phyloP scores from a whole-genome alignment of 2,329 filamentous ascomycete genomes.

The Fonsecaea pugnacius region DNA sequence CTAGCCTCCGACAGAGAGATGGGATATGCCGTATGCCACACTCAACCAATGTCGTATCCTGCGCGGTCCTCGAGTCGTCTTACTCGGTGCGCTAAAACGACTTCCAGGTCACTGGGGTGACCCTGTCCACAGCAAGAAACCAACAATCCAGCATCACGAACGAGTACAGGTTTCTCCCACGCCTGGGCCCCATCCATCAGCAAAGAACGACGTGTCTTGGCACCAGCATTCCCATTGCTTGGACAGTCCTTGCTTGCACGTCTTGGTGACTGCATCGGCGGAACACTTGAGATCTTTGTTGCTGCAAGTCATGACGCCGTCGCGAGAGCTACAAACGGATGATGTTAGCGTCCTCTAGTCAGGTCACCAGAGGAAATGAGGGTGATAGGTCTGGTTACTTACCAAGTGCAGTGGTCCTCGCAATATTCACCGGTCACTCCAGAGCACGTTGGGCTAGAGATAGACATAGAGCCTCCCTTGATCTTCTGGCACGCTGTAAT shows the following conservation, averaged over 20 bases:
- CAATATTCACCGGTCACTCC: slow-evolving; percentile 2
- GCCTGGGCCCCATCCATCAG: background rate
- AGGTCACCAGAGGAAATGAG: too few species aligned
- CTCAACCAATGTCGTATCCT: background rate
- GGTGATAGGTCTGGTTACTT: background rate
- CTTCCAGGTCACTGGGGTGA: background rate
- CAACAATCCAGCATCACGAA: background rate
- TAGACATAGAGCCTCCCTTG: background rate
- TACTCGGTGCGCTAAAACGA: background rate
- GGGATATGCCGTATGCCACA: background rate
- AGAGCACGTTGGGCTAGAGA: slow-evolving; percentile 4
- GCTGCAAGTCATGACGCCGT: slow-evolving; percentile 5
- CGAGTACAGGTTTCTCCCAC: background rate
- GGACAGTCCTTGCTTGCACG: background rate
- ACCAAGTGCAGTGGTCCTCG: slow-evolving; percentile 1
- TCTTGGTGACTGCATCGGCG: background rate
- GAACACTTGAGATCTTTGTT: slow-evolving; percentile 1
- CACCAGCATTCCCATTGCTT: slow-evolving; percentile 8
- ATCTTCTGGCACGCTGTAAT: background rate
- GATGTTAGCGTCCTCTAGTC: too few species aligned
- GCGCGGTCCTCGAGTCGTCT: background rate
- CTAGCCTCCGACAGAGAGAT: background rate
- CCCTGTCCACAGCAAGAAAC: background rate
- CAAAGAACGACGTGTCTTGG: background rate
- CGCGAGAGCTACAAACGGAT: background rate